A percentile compares a stretch with the other conserved stretches of the same genome.
phyloP scores from a whole-genome alignment of 208 protist genomes.

The Strigomonas culicis region DNA sequence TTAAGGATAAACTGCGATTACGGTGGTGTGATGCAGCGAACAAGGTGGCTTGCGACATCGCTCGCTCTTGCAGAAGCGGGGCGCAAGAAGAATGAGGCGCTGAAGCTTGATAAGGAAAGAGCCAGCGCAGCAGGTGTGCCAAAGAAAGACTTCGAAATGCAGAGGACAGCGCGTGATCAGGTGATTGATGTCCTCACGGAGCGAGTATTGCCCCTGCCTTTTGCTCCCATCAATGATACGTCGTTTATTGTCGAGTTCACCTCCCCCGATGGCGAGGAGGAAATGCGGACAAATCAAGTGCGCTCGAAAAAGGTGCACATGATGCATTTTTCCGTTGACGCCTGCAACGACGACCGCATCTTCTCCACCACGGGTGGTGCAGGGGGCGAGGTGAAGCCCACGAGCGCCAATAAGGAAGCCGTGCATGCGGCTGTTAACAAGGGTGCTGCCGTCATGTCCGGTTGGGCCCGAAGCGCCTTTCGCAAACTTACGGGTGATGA shows the following conservation, averaged over 20 bases:
- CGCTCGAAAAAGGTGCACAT: slow-evolving; percentile 44
- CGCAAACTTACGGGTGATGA: slow-evolving; percentile 12
- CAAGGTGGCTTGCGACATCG: slow-evolving; percentile 46
- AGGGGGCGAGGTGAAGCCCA: slow-evolving; percentile 31
- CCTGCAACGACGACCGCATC: slow-evolving; percentile 35
- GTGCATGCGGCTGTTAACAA: slow-evolving; percentile 43
- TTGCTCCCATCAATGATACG: slow-evolving; percentile 41
- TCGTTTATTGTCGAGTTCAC: slow-evolving; percentile 56
- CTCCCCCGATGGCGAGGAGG: slow-evolving; percentile 8
- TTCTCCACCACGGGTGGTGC: slow-evolving; percentile 29
- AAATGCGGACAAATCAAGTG: slow-evolving; percentile 13
- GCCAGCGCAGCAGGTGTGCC: neutral
- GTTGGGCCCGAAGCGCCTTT: slow-evolving; percentile 31
- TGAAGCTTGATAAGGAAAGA: neutral
- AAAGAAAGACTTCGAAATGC: slow-evolving; percentile 15
- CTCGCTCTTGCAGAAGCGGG: slow-evolving; percentile 23
- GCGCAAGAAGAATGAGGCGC: slow-evolving; percentile 4
- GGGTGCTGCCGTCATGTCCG: slow-evolving; percentile 40
- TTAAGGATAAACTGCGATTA: slow-evolving; percentile 27
- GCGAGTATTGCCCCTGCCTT: slow-evolving; percentile 23
- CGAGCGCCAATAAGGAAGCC: slow-evolving; percentile 51
- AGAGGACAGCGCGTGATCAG: neutral
- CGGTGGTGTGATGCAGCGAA: slow-evolving; percentile 42
- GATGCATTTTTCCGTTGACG: slow-evolving; percentile 45
- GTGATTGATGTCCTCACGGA: slow-evolving; percentile 4